Evolutionary conservation across 371 early-diverging fungal genomes (phyloP), one percentile per base, ranked within the genome.

Genomic region (Capniomyces stellatus): DNA sequence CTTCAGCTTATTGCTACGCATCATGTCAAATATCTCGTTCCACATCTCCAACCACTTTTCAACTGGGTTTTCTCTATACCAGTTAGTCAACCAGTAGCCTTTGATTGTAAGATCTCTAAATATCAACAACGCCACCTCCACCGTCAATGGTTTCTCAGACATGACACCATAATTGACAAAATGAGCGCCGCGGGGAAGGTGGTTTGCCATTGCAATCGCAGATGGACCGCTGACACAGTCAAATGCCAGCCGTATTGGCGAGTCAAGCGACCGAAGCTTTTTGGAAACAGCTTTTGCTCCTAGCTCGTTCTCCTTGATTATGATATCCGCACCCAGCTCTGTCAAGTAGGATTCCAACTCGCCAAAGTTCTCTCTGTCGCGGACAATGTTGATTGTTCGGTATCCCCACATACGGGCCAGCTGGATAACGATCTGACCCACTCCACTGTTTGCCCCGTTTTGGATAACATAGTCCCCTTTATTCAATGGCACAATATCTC

Each of bases 71-170:
- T 75, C 69, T 0, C 61, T 52, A 47, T 74, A 75, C 93, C 94
- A 96, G 24, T 79, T 71, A n/a, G 83, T 76, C 74, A 93, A 84
- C 95, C 95, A 97, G 66, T 86, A 97, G 4, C 95, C 97, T 25
- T 70, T 64, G 29, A 78, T 75, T 2, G 66, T 58, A 4, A 94
- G 61, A 44, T 92, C 76, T 52, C 82, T 83, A 69, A 97, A 97
- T 40, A 97, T 85, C 29, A 91, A 72, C 43, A 78, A 64, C 10
- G 94, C 87, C 35, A 92, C 55, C 10, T 77, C 93, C 46, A 88
- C 75, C 6, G 54, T 29, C 27, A 52, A 15, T 46, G 3, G 43
- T 55, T 81, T 2, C 59, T 79, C 74, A 15, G 90, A 81, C 93
- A 97, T 94, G 29, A 83, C 92, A n/a, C 97, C 93, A 59, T 88